Evolutionary conservation across 2,329 filamentous ascomycete genomes (phyloP).

Genomic region (Colletotrichum gigasporum): DNA sequence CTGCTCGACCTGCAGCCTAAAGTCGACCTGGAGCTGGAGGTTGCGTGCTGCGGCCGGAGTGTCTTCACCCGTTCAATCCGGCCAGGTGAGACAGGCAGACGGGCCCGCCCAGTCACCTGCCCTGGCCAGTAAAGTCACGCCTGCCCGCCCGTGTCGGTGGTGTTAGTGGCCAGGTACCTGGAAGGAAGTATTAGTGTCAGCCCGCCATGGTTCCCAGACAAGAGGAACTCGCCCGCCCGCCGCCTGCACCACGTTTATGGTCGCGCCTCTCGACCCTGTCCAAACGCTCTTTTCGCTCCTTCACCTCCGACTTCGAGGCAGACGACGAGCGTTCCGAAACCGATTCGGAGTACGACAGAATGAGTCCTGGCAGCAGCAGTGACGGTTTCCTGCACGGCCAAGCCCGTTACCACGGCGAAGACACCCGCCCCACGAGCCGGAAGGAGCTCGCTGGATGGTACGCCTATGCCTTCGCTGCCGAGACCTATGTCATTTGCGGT

Average conservation of each 20-base stretch:
- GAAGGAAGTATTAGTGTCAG: no score
- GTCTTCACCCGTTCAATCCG: neutral
- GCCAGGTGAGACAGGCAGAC: slow-evolving; percentile 14
- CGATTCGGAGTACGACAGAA: slow-evolving; percentile 41
- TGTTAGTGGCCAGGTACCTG: neutral
- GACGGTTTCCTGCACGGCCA: slow-evolving; percentile 45
- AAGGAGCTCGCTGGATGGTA: slow-evolving; percentile 96
- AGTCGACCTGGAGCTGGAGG: neutral
- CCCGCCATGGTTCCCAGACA: slow-evolving; percentile 32
- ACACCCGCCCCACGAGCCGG: slow-evolving; percentile 84
- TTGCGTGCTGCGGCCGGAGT: slow-evolving; percentile 20
- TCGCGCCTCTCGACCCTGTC: slow-evolving; percentile 61
- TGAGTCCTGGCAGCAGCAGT: slow-evolving; percentile 48
- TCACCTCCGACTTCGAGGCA: slow-evolving; percentile 72
- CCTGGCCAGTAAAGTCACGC: slow-evolving; percentile 23
- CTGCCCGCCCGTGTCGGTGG: slow-evolving; percentile 3
- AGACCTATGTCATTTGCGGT: slow-evolving; percentile 97
- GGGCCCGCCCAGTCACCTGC: slow-evolving; percentile 16
- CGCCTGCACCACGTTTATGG: slow-evolving; percentile 55
- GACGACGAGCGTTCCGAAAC: slow-evolving; percentile 73
- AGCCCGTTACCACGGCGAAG: slow-evolving; percentile 80
- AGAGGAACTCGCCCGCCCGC: slow-evolving; percentile 41
- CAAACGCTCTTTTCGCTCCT: slow-evolving; percentile 66
- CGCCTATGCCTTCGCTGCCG: slow-evolving; percentile 93
- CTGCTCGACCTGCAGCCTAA: no score